Conservation (phyloP, 2,329 filamentous ascomycete species). For the Venturia pyrina region DNA sequence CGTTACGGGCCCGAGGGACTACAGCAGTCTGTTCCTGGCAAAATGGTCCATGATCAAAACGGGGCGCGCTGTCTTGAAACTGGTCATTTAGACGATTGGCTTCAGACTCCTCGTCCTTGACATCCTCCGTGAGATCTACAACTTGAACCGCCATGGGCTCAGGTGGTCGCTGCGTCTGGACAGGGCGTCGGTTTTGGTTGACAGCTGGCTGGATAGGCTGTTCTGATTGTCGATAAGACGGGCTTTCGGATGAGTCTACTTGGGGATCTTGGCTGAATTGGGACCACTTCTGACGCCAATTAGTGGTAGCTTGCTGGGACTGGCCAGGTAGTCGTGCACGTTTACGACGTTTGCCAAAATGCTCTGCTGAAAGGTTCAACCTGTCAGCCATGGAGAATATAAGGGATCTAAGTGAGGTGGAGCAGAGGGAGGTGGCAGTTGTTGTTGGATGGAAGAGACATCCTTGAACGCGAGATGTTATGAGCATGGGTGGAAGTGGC, state of each 20-base stretch:
- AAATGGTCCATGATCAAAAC: not conserved
- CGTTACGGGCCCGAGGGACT: not conserved
- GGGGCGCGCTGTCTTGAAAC: not conserved
- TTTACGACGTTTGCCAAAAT: not conserved
- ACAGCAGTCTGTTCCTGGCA: not conserved
- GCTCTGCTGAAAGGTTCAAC: not conserved
- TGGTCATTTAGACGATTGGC: not conserved
- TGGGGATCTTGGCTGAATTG: not conserved
- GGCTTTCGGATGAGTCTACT: not conserved
- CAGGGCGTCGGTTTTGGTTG: not conserved
- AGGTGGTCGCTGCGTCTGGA: not conserved
- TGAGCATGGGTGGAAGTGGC: not conserved
- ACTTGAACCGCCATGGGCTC: not conserved
- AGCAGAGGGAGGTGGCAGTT: not conserved
- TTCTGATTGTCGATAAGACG: not conserved
- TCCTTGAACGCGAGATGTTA: not conserved
- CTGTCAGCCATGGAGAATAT: not conserved
- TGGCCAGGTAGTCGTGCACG: not conserved
- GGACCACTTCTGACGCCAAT: not conserved
- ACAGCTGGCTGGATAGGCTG: not conserved
- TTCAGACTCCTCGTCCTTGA: not conserved
- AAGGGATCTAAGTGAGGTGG: not conserved
- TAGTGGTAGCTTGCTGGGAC: not conserved
- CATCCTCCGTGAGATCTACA: not conserved
- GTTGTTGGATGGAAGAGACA: conserved; percentile 1